Conservation (phyloP, 2,329 filamentous ascomycete genomes). For the Verticillium nubilum region DNA sequence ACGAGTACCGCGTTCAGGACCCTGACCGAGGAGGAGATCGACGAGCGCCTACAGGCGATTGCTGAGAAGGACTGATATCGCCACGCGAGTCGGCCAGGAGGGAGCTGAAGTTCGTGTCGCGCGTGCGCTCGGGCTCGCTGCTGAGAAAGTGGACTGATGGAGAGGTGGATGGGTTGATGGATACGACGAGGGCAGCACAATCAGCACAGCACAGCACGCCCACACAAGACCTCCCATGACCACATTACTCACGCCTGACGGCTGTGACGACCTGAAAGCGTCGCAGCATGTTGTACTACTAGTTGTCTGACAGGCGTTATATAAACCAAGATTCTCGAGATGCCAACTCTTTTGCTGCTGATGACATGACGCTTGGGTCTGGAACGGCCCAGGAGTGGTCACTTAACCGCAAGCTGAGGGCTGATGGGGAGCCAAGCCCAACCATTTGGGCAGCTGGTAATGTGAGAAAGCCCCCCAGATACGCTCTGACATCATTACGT, state of each 20-base stretch:
- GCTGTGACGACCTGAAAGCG: constrained; percentile 2
- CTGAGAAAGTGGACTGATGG: not conserved
- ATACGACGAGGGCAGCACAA: not conserved
- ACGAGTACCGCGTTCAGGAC: constrained; percentile 75
- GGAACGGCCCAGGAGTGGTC: constrained; percentile 3
- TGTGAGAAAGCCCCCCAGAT: constrained; percentile 1
- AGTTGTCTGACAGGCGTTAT: constrained; percentile 15
- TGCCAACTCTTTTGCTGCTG: not conserved
- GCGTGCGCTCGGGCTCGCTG: not conserved
- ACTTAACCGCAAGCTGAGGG: constrained; percentile 12
- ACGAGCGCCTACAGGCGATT: constrained; percentile 95
- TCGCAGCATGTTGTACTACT: constrained; percentile 10
- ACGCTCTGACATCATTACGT: not conserved
- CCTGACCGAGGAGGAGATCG: constrained; percentile 95
- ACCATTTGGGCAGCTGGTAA: constrained; percentile 3
- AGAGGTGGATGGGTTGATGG: not conserved
- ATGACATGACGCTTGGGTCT: not conserved
- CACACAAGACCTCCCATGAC: not conserved
- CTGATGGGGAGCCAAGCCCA: constrained; percentile 2
- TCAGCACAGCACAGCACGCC: not conserved
- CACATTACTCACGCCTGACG: constrained; percentile 4
- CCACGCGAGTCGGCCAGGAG: constrained; percentile 3
- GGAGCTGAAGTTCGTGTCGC: not conserved
- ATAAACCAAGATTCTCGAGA: constrained; percentile 17
- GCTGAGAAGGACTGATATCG: constrained; percentile 87